Evolutionary conservation across 2,329 filamentous ascomycete genomes (phyloP), one percentile per base, ranked within the genome.

Genomic region (Arthrobotrys sphaeroides): DNA sequence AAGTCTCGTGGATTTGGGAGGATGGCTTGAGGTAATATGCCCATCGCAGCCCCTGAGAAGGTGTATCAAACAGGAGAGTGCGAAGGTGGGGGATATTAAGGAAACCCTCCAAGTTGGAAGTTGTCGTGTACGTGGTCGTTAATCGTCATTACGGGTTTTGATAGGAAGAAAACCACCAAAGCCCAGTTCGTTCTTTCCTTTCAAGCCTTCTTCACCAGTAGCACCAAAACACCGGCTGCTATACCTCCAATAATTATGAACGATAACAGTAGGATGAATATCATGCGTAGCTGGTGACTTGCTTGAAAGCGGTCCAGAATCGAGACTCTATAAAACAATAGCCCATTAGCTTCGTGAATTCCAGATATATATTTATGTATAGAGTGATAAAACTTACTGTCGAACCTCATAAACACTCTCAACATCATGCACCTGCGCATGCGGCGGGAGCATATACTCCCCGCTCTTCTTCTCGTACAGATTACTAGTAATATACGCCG

Each of bases 221-320:
- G 26, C n/a, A 68, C 61, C 18, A 74, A 31, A 20, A 74, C 70
- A 26, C 42, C 70, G 5, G 62, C 62, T 24, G 70, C 70, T 12
- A 74, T 74, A 12, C 70, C 70, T 12, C 53, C 57, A 26, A 74
- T 67, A 31, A 74, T 68, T 26, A 74, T 65, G 38, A 74, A 74
- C 0, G 70, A 74, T 22, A 74, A 28, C 12, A 68, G 18, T 20
- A 74, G 47, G 47, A 74, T 74, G 31, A 61, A 62, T 24, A 68
- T 5, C 70, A 74, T 74, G 22, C 70, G 62, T 42, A 68, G 13
- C n/a, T 65, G 53, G 9, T 67, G 38, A 18, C 43, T 62, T 16
- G 43, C 51, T 24, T 64, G 70, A 10, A 74, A 61, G 20, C 70
- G 47, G 18, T 68, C 55, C 13, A 68, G 24, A 9, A 74, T 49